A percentile compares a stretch with the other conserved stretches of the same genome.
These are phyloP conservation scores for Aspergillus fumigatus DNA, from an alignment of 2,329 filamentous ascomycete species.

Conservation along the genomic window DNA sequence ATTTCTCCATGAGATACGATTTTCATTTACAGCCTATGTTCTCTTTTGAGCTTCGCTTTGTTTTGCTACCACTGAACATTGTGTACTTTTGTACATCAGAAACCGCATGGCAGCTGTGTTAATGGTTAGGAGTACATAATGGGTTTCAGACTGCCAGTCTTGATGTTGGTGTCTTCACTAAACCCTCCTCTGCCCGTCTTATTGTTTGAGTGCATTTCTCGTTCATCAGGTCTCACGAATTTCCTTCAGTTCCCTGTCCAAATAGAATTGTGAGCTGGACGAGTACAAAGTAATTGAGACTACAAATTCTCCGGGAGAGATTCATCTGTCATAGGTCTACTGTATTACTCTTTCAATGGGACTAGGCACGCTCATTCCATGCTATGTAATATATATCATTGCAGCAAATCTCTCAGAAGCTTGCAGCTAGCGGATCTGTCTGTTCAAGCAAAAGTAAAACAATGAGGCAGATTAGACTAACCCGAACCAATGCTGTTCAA, in stretches of 20 bases:
- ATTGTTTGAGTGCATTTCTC: slow-evolving; percentile 1
- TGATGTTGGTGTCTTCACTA: slow-evolving; percentile 4
- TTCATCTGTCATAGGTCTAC: background rate
- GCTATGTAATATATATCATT: background rate
- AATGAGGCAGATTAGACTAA: background rate
- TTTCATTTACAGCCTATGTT: background rate
- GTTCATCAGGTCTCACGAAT: background rate
- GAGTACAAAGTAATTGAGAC: background rate
- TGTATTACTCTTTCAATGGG: background rate
- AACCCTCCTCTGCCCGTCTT: slow-evolving; percentile 1
- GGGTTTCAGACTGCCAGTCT: slow-evolving; percentile 2
- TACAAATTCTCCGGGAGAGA: background rate
- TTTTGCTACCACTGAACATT: background rate
- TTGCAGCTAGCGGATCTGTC: background rate
- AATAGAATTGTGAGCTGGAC: background rate
- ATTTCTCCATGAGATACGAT: background rate
- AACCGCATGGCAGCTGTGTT: slow-evolving; percentile 5
- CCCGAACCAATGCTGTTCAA: background rate
- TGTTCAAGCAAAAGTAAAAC: background rate
- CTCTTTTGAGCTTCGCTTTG: background rate
- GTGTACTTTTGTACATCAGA: slow-evolving; percentile 11
- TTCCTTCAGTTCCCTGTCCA: background rate
- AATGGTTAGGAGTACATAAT: slow-evolving; percentile 11
- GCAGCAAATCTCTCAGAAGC: background rate
- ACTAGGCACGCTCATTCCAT: background rate